Percentiles rank a stretch among this genome's conserved stretches.
These are phyloP conservation scores for Harringtonia aguacate DNA, from an alignment of 2,329 filamentous ascomycete species.

Conservation along the genomic window DNA sequence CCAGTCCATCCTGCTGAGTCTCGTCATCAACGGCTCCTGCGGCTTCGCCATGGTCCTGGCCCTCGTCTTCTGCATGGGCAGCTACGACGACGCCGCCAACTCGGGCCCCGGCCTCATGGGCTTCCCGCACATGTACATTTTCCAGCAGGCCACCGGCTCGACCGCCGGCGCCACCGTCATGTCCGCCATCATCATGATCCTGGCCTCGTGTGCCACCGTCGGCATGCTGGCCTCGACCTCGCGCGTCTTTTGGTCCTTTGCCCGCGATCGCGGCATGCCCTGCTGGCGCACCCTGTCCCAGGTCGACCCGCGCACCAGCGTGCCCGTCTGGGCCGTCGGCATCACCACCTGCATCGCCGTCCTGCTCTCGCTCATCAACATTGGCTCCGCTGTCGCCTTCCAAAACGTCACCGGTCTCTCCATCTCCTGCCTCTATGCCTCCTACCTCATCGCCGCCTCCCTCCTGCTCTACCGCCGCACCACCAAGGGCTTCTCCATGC, in stretches of 20 bases:
- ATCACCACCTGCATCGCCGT: neutral
- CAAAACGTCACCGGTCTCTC: slow-evolving; percentile 1
- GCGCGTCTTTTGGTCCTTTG: slow-evolving; percentile 33
- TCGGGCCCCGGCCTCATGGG: slow-evolving; percentile 26
- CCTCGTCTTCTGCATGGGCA: slow-evolving; percentile 21
- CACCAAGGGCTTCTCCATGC: slow-evolving; percentile 35
- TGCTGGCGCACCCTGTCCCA: slow-evolving; percentile 25
- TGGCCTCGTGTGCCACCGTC: slow-evolving; percentile 34
- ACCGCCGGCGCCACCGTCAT: slow-evolving; percentile 36
- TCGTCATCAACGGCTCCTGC: slow-evolving; percentile 20
- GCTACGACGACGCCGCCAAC: slow-evolving; percentile 8
- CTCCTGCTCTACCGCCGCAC: slow-evolving; percentile 33
- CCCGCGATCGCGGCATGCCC: slow-evolving; percentile 31
- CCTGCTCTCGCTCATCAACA: slow-evolving; percentile 2
- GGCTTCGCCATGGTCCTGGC: slow-evolving; percentile 25
- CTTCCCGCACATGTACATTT: slow-evolving; percentile 50
- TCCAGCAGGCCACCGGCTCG: slow-evolving; percentile 36
- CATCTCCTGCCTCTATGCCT: slow-evolving; percentile 27
- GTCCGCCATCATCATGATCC: slow-evolving; percentile 34
- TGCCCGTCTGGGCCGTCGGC: slow-evolving; percentile 18
- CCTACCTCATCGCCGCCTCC: slow-evolving; percentile 33
- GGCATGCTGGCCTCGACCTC: slow-evolving; percentile 45
- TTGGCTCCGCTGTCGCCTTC: slow-evolving; percentile 2
- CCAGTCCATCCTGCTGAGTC: slow-evolving; percentile 21
- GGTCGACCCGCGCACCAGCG: slow-evolving; percentile 24